A percentile compares a stretch with the other conserved stretches of the same genome.
Evolutionary conservation across 2,329 filamentous ascomycete genomes (phyloP).

Genomic region (Sclerotinia subarctica): DNA sequence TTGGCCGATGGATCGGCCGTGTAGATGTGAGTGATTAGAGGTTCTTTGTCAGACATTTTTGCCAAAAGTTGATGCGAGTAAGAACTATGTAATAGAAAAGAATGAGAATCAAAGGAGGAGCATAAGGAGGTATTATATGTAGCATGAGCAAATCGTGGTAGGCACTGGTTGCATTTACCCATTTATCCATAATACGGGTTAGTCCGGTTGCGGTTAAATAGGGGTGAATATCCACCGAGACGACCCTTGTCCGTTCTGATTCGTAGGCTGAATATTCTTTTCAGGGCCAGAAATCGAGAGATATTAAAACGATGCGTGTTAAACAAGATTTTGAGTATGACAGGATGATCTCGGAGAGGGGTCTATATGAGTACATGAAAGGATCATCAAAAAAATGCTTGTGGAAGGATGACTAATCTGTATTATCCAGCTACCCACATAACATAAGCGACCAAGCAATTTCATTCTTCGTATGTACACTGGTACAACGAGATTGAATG

Average conservation of each 20-base stretch:
- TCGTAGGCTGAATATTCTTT: neutral
- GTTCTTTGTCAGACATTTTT: conserved; percentile 36
- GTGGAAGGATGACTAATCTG: no score
- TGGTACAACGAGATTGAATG: neutral
- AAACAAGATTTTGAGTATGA: neutral
- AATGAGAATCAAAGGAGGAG: neutral
- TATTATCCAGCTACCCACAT: neutral
- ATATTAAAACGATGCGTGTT: neutral
- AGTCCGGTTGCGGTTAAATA: conserved; percentile 15
- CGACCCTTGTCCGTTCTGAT: conserved; percentile 10
- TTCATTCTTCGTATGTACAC: neutral
- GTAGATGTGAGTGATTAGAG: conserved; percentile 71
- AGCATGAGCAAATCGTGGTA: neutral
- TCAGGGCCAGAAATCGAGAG: neutral
- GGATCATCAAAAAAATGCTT: no score
- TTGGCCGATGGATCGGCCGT: conserved; percentile 79
- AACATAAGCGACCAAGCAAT: neutral
- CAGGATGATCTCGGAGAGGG: no score
- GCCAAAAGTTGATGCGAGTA: neutral
- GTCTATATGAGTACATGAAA: no score
- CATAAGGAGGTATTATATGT: conserved; percentile 6
- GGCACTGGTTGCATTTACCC: conserved; percentile 8
- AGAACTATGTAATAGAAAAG: neutral
- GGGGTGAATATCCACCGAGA: conserved; percentile 3
- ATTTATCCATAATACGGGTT: conserved; percentile 14